Percentiles rank a stretch among this genome's conserved stretches.
Conservation (phyloP, 192 early-diverging fungal species). For the Backusella westeae region DNA sequence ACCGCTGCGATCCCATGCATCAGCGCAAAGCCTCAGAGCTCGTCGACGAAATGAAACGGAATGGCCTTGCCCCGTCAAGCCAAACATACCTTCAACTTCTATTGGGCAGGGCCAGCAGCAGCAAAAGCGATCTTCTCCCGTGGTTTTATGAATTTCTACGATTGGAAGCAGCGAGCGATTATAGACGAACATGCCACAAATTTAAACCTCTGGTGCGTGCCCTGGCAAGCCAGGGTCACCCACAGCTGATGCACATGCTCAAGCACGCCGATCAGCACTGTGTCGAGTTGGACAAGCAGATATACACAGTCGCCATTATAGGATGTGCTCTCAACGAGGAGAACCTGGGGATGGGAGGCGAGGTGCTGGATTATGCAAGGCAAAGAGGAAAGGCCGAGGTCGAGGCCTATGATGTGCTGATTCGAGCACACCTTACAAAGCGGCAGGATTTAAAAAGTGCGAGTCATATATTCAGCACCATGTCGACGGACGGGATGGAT, state of each 20-base stretch:
- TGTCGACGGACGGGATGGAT: neutral
- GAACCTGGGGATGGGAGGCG: neutral
- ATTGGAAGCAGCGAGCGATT: neutral
- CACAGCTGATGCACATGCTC: neutral
- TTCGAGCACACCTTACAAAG: neutral
- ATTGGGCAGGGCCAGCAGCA: neutral
- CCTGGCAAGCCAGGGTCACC: neutral
- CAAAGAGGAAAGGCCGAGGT: neutral
- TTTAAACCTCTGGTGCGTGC: neutral
- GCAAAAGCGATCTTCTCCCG: neutral
- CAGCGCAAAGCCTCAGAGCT: neutral
- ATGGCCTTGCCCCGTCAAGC: neutral
- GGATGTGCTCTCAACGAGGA: neutral
- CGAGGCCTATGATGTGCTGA: neutral
- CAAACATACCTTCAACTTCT: constrained; percentile 5
- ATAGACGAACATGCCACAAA: neutral
- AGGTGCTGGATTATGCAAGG: neutral
- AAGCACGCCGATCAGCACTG: neutral
- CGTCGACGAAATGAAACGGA: neutral
- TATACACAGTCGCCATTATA: neutral
- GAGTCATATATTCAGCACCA: neutral
- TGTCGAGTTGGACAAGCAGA: neutral
- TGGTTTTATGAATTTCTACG: neutral
- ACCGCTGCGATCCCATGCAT: neutral
- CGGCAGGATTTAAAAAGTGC: neutral